phyloP scores from a whole-genome alignment of 805 yeast species.

The Yamadazyma paraphyllophila region DNA sequence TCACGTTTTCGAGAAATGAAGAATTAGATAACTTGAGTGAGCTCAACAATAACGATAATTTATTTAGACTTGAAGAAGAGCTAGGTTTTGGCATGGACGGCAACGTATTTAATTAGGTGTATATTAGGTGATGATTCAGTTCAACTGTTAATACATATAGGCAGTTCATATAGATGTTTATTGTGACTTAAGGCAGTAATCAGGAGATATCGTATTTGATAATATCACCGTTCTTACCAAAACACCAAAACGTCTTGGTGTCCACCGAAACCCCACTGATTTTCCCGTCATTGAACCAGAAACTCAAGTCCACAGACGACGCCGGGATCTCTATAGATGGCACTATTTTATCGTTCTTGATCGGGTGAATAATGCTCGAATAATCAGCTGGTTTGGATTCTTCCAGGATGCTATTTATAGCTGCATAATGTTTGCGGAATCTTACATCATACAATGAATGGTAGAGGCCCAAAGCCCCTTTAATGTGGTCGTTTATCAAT shows the following conservation, averaged over 20 bases:
- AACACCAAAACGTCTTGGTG: conserved; percentile 32
- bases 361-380: conserved; percentile 32
- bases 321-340: conserved; percentile 41
- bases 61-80: conserved; percentile 42
- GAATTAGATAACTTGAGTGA: conserved; percentile 11
- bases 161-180: background rate
- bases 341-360: conserved; percentile 34
- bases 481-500: conserved; percentile 19
- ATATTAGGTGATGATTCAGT: background rate
- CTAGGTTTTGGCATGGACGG: conserved; percentile 47
- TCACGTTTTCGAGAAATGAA: conserved; percentile 19
- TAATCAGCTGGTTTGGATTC: conserved; percentile 10
- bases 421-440: conserved; percentile 30
- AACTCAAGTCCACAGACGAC: conserved; percentile 30
- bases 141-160: too few species aligned
- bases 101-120: conserved; percentile 14
- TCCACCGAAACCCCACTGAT: conserved; percentile 33
- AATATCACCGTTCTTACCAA: conserved; percentile 40
- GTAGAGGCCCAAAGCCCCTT: conserved; percentile 31
- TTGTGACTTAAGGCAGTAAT: too few species aligned
- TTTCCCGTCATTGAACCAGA: conserved; percentile 34
- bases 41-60: conserved; percentile 22
- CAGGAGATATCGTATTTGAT: conserved; percentile 18
- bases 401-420: conserved; percentile 5
- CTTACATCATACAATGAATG: conserved; percentile 34